Percentiles rank a stretch among this genome's conserved stretches.
Evolutionary conservation across 1,139 yeast species (phyloP).

Genomic region (Pichia sp.): DNA sequence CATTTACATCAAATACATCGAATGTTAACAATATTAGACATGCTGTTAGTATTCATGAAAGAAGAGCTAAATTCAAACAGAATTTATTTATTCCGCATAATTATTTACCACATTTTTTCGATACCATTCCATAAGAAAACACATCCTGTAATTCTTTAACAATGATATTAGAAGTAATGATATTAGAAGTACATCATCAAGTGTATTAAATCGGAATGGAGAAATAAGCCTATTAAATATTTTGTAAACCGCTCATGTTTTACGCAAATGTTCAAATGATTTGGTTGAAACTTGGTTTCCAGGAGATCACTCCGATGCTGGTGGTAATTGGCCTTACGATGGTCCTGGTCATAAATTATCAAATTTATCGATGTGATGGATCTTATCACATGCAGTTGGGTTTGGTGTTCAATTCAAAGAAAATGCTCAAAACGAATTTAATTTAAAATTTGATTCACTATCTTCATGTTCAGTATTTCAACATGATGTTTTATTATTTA

Average conservation of each 20-base stretch:
- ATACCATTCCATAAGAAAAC: too few species aligned
- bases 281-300: conserved; percentile 55
- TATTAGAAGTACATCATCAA: background rate
- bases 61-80: conserved; percentile 56
- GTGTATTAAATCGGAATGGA: conserved; percentile 1
- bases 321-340: conserved; percentile 55
- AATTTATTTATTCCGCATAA: conserved; percentile 39
- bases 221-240: too few species aligned
- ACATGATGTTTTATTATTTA: conserved; percentile 40
- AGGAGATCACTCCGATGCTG: conserved; percentile 61
- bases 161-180: too few species aligned
- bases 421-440: conserved; percentile 36
- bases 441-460: conserved; percentile 32
- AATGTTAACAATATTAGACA: conserved; percentile 55
- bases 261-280: conserved; percentile 28
- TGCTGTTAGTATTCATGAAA: conserved; percentile 59
- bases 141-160: background rate
- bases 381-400: conserved; percentile 44
- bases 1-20: conserved; percentile 44
- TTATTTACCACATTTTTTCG: conserved; percentile 7
- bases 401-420: conserved; percentile 43
- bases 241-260: conserved; percentile 4
- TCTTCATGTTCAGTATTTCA: conserved; percentile 39
- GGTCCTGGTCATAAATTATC: conserved; percentile 34
- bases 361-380: conserved; percentile 52